Evolutionary conservation across 78 protist genomes (phyloP), one percentile per base, ranked within the genome.

Genomic region (Isochrysis galbana): DNA sequence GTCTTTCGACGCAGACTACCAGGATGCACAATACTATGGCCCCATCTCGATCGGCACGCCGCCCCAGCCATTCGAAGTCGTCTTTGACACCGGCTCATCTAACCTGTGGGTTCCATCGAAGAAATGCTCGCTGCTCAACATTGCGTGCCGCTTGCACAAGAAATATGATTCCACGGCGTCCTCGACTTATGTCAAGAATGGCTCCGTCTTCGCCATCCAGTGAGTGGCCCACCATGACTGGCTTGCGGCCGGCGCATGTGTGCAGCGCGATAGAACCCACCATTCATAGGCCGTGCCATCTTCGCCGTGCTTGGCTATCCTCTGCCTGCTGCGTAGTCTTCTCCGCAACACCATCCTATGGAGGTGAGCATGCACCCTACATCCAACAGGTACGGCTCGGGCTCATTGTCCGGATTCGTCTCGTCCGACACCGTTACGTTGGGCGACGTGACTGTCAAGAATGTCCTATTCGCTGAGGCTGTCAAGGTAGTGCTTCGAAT

Each of bases 61-160:
- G 46, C 94, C 95, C 38, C 99, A 98, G 94, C 21, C n/a, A 25
- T 98, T 98, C 97, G 36, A 90, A 90, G 99, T 98, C 46, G 93
- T 98, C 89, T 97, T 95, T 90, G 99, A 98, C 95, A 98, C 99
- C 22, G 99, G 99, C 45, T 94, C 97, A 48, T 94, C 98, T 88
- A 98, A 98, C 96, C 94, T 98, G 92, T 98, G 99, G 96, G 90
- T 96, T 19, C 96, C 95, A 29, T 44, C 44, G 26, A 2, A 39
- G 80, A 0, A 5, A 7, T 47, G 78, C 77, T 39, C 34, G 26
- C 54, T 72, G n/a, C 21, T 46, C 42, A 77, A 77, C 84, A 0
- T 77, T 7, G 54, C 77, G 69, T 80, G 77, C 89, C 42, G 34
- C 23, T 47, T 55, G 22, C 89, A 91, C 69, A 0, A 5, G 39